A percentile compares a stretch with the other conserved stretches of the same genome.
Evolutionary conservation across 805 yeast species (phyloP).

Genomic region (Saccharomycopsis capsularis): DNA sequence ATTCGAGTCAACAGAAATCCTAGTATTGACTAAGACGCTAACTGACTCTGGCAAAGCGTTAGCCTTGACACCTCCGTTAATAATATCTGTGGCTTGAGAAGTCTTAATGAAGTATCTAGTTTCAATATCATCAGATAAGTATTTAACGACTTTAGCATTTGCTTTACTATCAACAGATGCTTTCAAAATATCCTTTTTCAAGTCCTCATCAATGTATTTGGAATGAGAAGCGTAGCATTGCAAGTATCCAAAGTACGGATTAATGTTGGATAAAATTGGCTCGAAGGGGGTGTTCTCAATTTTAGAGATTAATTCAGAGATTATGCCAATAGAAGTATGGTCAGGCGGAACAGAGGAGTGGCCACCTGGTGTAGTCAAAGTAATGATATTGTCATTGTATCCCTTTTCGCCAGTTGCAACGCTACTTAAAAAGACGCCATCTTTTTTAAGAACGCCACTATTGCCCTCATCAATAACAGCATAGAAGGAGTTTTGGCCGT

Average conservation of each 20-base stretch:
- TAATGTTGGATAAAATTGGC: constrained; percentile 40
- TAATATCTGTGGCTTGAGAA: constrained; percentile 60
- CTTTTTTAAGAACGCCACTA: constrained; percentile 31
- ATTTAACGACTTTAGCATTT: constrained; percentile 30
- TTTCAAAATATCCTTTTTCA: constrained; percentile 29
- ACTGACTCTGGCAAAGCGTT: constrained; percentile 71
- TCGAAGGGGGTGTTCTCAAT: constrained; percentile 54
- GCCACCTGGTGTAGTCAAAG: constrained; percentile 62
- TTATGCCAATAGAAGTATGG: constrained; percentile 73
- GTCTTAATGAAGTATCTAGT: constrained; percentile 42
- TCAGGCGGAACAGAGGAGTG: constrained; percentile 78
- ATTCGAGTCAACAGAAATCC: constrained; percentile 53
- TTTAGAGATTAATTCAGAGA: constrained; percentile 47
- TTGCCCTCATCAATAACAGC: constrained; percentile 68
- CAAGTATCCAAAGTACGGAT: constrained; percentile 52
- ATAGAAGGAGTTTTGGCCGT: constrained; percentile 55
- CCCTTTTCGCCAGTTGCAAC: constrained; percentile 62
- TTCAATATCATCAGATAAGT: background rate
- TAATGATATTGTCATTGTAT: constrained; percentile 43
- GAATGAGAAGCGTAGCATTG: constrained; percentile 60
- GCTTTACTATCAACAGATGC: constrained; percentile 33
- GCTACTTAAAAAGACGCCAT: constrained; percentile 47
- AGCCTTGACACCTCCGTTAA: constrained; percentile 66
- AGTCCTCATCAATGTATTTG: constrained; percentile 25
- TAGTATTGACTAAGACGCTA: constrained; percentile 49